Base-by-base conservation (phyloP, 2,329 filamentous ascomycete genomes). In the Colletotrichum cereale region DNA sequence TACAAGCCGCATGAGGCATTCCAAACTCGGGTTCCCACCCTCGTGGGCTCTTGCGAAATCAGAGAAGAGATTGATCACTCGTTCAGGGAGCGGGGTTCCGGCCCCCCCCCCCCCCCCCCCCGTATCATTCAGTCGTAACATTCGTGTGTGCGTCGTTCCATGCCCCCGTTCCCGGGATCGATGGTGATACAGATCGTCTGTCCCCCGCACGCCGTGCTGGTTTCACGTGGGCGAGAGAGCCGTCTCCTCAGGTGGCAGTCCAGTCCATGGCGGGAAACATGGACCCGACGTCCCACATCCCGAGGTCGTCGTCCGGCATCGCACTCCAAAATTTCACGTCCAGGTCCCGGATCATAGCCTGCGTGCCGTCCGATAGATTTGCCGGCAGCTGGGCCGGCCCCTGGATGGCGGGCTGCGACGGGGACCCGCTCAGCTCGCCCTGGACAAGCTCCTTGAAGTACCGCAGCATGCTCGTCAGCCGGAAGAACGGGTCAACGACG, bases 261-360 rank as follows among this genome's bases (percentile, higher is more conserved):
- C 73, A 74, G 18, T 72, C 71, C 71, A 73, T 73, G 29, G 68
- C n/a, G 21, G 70, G 52, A 21, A 66, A 61, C 61, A 61, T 52
- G 12, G 40, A 24, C 36, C 56, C 70, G 12, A 56, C 34, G 34
- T 68, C 66, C 65, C 68, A 63, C 2, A 44, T 62, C 52, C 57
- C 69, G n/a, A 67, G 31, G 21, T 73, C 67, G 16, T 73, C 73
- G 18, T 60, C 62, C 31, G 68, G 31, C 11, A 71, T 34, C 2
- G 57, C 67, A 47, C 56, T 66, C 70, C 74, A 76, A 55, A 78
- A 74, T 11, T 65, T 70, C 16, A 57, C 73, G 44, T 79, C 77
- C 34, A 78, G 42, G 29, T 78, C 77, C 42, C 75, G 75, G 38
- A 79, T 74, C 71, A 77, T 67, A 48, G 77, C 78, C 24, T 72